Conservation (phyloP, 2,329 filamentous ascomycete genomes). For the Talaromyces rugulosus region DNA sequence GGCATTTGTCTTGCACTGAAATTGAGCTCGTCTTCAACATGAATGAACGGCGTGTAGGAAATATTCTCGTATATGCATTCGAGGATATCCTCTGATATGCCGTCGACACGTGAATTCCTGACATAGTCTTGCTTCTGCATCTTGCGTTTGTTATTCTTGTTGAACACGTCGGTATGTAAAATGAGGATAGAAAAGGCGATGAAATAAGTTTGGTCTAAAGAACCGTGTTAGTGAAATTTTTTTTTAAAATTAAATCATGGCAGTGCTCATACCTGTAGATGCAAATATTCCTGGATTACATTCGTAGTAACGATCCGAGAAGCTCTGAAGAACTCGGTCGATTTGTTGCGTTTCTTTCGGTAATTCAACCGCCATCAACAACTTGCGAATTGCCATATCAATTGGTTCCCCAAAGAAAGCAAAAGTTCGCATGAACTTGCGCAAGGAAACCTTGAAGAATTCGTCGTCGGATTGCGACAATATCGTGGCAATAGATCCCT, state of each 20-base stretch:
- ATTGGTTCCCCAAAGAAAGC: conserved; percentile 95
- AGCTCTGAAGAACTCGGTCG: conserved; percentile 86
- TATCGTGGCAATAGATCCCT: conserved; percentile 77
- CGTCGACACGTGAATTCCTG: conserved; percentile 88
- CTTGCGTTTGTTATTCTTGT: conserved; percentile 99
- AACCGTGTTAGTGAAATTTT: background rate
- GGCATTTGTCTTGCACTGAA: conserved; percentile 65
- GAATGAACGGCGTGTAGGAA: conserved; percentile 95
- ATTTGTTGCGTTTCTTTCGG: conserved; percentile 98
- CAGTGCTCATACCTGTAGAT: conserved; percentile 52
- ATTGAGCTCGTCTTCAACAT: conserved; percentile 87
- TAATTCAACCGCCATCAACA: conserved; percentile 93
- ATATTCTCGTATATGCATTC: conserved; percentile 99
- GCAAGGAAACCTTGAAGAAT: conserved; percentile 76
- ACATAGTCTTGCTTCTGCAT: conserved; percentile 96
- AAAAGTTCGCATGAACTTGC: conserved; percentile 94
- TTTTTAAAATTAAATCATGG: background rate
- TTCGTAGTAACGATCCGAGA: conserved; percentile 94
- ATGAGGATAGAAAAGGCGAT: conserved; percentile 96
- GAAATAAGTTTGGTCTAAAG: conserved; percentile 85
- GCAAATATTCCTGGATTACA: conserved; percentile 96
- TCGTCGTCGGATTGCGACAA: conserved; percentile 81
- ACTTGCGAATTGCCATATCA: conserved; percentile 93
- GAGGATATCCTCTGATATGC: conserved; percentile 87
- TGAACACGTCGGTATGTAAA: conserved; percentile 97